Conservation (phyloP, 805 yeast species). For the Lachancea dasiensis region DNA sequence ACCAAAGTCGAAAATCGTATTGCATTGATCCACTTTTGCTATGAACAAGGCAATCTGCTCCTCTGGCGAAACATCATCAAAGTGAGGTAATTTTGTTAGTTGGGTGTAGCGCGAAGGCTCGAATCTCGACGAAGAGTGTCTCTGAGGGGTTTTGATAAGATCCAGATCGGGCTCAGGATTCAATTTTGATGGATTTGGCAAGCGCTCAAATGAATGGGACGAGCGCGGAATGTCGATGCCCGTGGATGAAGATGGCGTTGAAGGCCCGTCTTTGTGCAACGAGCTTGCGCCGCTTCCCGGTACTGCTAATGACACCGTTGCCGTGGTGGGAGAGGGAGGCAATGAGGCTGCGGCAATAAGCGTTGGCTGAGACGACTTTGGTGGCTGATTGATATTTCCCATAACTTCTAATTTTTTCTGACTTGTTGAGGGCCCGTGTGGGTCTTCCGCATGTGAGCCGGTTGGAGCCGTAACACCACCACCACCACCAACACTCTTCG, state of each 20-base stretch:
- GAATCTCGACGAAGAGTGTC: slow-evolving; percentile 88
- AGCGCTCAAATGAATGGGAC: slow-evolving; percentile 49
- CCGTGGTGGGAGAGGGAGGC: slow-evolving; percentile 15
- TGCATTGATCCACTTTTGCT: slow-evolving; percentile 90
- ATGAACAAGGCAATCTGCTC: slow-evolving; percentile 70
- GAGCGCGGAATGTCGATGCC: slow-evolving; percentile 34
- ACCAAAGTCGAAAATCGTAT: slow-evolving; percentile 85
- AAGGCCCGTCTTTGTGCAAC: too few relatives aligned
- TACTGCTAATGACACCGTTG: slow-evolving; percentile 13
- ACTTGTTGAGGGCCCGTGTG: slow-evolving; percentile 6
- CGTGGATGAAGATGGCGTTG: slow-evolving; percentile 24
- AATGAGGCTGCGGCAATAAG: slow-evolving; percentile 25
- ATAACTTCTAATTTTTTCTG: slow-evolving; percentile 7
- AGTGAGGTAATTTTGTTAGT: slow-evolving; percentile 71
- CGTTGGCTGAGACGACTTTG: slow-evolving; percentile 18
- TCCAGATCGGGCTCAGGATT: slow-evolving; percentile 59
- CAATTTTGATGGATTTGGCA: slow-evolving; percentile 59
- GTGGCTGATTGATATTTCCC: slow-evolving; percentile 8
- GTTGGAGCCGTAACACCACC: slow-evolving; percentile 7
- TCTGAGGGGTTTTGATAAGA: slow-evolving; percentile 74
- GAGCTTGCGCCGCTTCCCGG: slow-evolving; percentile 7
- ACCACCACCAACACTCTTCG: slow-evolving; percentile 1
- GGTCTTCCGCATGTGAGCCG: background rate
- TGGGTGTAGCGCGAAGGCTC: slow-evolving; percentile 68
- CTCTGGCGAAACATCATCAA: slow-evolving; percentile 81